A percentile compares a stretch with the other conserved stretches of the same genome.
Evolutionary conservation across 2,329 filamentous ascomycete genomes (phyloP).

Genomic region (Ophiostoma montium): DNA sequence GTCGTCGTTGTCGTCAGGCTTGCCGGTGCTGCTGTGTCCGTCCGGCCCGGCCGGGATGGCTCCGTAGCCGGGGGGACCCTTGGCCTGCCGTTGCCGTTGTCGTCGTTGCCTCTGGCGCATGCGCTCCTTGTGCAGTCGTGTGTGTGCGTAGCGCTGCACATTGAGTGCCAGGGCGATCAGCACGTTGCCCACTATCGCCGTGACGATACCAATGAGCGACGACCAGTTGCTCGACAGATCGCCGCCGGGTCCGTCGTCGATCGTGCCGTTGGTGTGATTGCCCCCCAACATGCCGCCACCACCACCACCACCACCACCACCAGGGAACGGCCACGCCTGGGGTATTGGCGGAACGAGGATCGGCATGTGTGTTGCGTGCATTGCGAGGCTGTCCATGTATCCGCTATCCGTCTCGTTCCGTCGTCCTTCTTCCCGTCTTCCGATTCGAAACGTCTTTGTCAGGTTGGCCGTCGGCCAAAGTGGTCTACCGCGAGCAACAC

Average conservation of each 20-base stretch:
- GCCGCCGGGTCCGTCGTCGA: constrained; percentile 22
- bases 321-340: constrained; percentile 8
- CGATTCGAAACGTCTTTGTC: not conserved
- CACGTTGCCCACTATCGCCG: constrained; percentile 82
- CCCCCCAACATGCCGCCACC: constrained; percentile 16
- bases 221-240: constrained; percentile 58
- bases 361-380: constrained; percentile 6
- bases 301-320: constrained; percentile 9
- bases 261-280: constrained; percentile 7
- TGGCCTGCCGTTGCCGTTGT: constrained; percentile 36
- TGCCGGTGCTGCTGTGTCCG: not conserved
- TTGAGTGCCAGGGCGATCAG: constrained; percentile 93
- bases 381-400: not conserved
- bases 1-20: constrained; percentile 18
- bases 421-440: not conserved
- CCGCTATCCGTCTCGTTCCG: not conserved
- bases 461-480: not conserved
- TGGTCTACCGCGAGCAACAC: not conserved
- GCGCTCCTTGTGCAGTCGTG: constrained; percentile 60
- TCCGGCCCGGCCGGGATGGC: constrained; percentile 14
- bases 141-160: constrained; percentile 90
- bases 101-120: constrained; percentile 24
- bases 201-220: constrained; percentile 85
- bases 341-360: constrained; percentile 7
- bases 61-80: too few relatives aligned